A percentile compares a stretch with the other conserved stretches of the same genome.
phyloP scores from a whole-genome alignment of 1,284 basidiomycete genomes.

The Ceratobasidium papillatum region DNA sequence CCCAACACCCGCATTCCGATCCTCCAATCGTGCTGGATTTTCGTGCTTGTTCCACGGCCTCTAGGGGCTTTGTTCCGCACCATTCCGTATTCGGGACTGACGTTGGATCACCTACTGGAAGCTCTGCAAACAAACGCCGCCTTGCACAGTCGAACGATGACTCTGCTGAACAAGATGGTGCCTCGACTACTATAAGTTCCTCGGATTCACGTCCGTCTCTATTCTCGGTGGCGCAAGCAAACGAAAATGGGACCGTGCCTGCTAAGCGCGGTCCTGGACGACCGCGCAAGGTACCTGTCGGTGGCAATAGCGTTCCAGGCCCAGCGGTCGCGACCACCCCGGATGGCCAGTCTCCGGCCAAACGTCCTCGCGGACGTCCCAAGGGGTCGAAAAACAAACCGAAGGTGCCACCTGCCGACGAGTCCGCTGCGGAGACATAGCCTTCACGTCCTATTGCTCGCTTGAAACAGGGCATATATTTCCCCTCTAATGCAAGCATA shows the following conservation, averaged over 20 bases:
- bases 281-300: constrained; percentile 32
- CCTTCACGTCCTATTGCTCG: background rate
- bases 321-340: background rate
- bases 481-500: background rate
- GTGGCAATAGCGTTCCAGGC: constrained; percentile 2
- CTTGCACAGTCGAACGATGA: constrained; percentile 19
- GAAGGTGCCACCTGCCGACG: constrained; percentile 39
- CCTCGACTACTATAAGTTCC: constrained; percentile 44
- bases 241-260: constrained; percentile 5
- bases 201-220: constrained; percentile 22
- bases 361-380: constrained; percentile 58
- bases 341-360: constrained; percentile 50
- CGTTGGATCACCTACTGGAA: constrained; percentile 35
- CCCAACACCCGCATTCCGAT: constrained; percentile 18
- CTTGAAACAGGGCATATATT: background rate
- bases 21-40: background rate
- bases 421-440: constrained; percentile 7
- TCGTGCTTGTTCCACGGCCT: constrained; percentile 29
- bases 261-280: constrained; percentile 38
- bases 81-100: constrained; percentile 40
- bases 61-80: constrained; percentile 39
- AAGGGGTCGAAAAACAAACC: constrained; percentile 59
- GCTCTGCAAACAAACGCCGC: constrained; percentile 31
- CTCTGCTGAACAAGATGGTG: constrained; percentile 24
- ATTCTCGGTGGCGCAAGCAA: constrained; percentile 24